These are phyloP conservation scores for Hypoxylon rickii DNA, from an alignment of 495 filamentous ascomycete genomes.

Conservation along the genomic window DNA sequence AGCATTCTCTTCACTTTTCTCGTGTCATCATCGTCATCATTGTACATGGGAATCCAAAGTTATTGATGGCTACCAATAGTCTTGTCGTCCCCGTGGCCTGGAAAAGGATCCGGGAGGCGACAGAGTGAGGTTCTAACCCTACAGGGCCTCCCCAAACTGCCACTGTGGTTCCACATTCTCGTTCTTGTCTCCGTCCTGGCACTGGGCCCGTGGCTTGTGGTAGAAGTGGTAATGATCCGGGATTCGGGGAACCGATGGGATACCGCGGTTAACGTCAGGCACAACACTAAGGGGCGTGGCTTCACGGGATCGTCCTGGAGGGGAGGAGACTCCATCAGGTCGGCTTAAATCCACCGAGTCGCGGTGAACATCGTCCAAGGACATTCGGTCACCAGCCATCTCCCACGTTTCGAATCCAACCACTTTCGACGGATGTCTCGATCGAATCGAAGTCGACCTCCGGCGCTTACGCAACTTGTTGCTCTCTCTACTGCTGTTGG, in stretches of 20 bases:
- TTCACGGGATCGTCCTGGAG: conserved; percentile 8
- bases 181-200: conserved; percentile 1
- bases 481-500: conserved; percentile 12
- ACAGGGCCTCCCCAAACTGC: conserved; percentile 21
- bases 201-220: conserved; percentile 11
- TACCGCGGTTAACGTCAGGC: conserved; percentile 44
- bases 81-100: neutral
- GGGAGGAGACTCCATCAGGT: neutral
- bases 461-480: conserved; percentile 24
- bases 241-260: conserved; percentile 42
- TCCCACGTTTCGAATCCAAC: conserved; percentile 13
- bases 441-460: conserved; percentile 22
- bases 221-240: conserved; percentile 37
- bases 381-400: conserved; percentile 4
- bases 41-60: conserved; percentile 2
- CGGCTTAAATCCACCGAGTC: conserved; percentile 4
- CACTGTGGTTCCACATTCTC: conserved; percentile 8
- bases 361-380: neutral
- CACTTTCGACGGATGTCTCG: neutral
- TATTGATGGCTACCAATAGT: neutral
- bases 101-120: neutral
- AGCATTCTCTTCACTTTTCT: conserved; percentile 15
- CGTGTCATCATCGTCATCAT: conserved; percentile 21
- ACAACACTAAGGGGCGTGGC: conserved; percentile 35
- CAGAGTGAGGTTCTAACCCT: neutral